Evolutionary conservation across 2,329 filamentous ascomycete genomes (phyloP), one percentile per base, ranked within the genome.

Genomic region (Elsinoe batatas): DNA sequence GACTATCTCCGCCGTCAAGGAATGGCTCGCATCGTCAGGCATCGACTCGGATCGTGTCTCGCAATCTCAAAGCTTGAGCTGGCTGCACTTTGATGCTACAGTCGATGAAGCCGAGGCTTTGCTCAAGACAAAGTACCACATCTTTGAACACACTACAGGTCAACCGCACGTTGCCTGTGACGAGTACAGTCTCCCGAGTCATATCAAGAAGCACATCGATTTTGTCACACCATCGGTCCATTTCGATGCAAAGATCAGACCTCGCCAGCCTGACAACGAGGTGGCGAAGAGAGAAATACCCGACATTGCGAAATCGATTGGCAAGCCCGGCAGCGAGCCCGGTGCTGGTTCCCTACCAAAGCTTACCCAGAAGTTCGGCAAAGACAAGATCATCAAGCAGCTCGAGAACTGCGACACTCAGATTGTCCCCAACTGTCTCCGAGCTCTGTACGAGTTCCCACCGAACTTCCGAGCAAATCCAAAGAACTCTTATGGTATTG

Each of bases 381-480:
- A 60, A 22, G 59, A 60, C 36, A 61, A 60, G 49, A 61, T 63
- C 50, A 64, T 64, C 56, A 56, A 61, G 20, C 63, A 71, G 53
- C 64, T 74, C 11, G 60, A 65, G 40, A 64, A 64, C 38, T 84
- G 81, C 63, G 75, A 79, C 60, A 66, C 68, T 12, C 74, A 76
- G 62, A 80, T 83, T 59, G 82, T 79, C 0, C 78, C 79, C 0
- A 72, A 73, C 40, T 84, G 81, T 61, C 59, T 71, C n/a, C 61
- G 67, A 7, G 65, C 64, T 8, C 59, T 72, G 3, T 72, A 72
- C 58, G 63, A 64, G 33, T 67, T 72, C 53, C 66, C 67, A 3
- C 57, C 60, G 59, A 58, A 65, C 68, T 46, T 54, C 18, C 50
- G 50, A 72, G 77, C 13, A 61, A 69, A 66, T 22, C 60, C 70